These are phyloP conservation scores for Salvia rosmarinus DNA, from an alignment of 257 asterid species.

Conservation along the genomic window DNA sequence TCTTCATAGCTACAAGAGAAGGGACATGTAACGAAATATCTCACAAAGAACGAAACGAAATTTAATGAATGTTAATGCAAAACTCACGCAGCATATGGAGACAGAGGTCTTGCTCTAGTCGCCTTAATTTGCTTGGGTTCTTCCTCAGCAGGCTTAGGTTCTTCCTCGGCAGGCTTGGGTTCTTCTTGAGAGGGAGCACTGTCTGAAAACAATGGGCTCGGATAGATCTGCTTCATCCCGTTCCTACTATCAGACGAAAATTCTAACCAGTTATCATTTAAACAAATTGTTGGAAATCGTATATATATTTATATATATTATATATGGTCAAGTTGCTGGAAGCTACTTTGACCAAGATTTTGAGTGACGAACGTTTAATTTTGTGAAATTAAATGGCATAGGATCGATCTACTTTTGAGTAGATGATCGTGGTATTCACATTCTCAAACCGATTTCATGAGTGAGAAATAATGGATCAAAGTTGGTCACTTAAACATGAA, in stretches of 20 bases:
- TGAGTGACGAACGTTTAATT: too few relatives aligned
- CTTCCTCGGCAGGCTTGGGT: slow-evolving; percentile 30
- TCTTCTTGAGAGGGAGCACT: slow-evolving; percentile 36
- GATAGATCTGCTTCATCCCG: slow-evolving; percentile 41
- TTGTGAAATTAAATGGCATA: too few relatives aligned
- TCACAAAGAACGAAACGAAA: slow-evolving; percentile 2
- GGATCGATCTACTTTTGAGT: too few relatives aligned
- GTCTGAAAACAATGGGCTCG: slow-evolving; percentile 40
- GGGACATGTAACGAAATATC: neutral
- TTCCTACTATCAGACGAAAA: slow-evolving; percentile 47
- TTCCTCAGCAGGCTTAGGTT: slow-evolving; percentile 41
- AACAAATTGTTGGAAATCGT: neutral
- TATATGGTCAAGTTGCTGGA: too few relatives aligned
- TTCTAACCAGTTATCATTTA: neutral
- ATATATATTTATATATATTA: too few relatives aligned
- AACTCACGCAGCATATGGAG: slow-evolving; percentile 81
- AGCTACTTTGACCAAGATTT: too few relatives aligned
- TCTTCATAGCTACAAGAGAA: slow-evolving; percentile 54
- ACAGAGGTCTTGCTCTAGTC: slow-evolving; percentile 48
- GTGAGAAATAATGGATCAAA: too few relatives aligned
- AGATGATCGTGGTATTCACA: too few relatives aligned
- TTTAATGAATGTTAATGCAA: slow-evolving; percentile 3
- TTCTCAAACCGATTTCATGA: too few relatives aligned
- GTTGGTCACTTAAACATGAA: too few relatives aligned
- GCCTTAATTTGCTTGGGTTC: slow-evolving; percentile 45